Evolutionary conservation across 345 rosid species (phyloP).

Genomic region (Eutrema yunnanense): DNA sequence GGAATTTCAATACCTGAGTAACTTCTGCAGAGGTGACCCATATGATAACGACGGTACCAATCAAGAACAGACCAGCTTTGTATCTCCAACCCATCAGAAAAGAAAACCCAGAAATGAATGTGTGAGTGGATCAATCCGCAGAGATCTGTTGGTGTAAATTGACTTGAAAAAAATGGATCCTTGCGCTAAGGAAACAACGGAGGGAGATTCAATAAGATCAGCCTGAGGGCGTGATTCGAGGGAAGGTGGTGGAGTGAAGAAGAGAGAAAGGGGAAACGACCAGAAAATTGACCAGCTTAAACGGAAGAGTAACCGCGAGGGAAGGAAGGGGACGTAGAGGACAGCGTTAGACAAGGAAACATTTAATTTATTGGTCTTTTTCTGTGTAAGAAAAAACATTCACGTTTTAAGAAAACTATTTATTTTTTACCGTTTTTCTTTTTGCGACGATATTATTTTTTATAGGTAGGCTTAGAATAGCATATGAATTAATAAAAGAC

Average conservation of each 20-base stretch:
- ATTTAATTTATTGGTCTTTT: not conserved
- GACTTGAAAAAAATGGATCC: not conserved
- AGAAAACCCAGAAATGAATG: not conserved
- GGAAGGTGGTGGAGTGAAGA: constrained; percentile 21
- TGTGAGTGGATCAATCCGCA: not conserved
- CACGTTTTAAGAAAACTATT: not conserved
- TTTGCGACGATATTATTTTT: too few species aligned
- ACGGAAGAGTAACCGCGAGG: constrained; percentile 31
- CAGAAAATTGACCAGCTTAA: constrained; percentile 7
- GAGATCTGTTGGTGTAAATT: constrained; percentile 18
- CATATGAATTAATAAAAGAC: too few species aligned
- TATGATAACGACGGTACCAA: constrained; percentile 82
- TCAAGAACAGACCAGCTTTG: constrained; percentile 80
- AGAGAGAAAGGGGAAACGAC: constrained; percentile 12
- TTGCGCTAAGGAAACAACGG: not conserved
- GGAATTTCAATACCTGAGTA: constrained; percentile 53
- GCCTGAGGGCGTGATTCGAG: not conserved
- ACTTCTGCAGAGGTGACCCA: constrained; percentile 92
- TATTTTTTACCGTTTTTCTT: too few species aligned
- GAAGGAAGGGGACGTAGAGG: constrained; percentile 11
- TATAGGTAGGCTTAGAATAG: too few species aligned
- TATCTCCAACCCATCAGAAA: constrained; percentile 75
- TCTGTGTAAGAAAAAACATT: not conserved
- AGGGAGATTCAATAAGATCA: not conserved
- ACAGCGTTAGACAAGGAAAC: constrained; percentile 21